A percentile compares a stretch with the other conserved stretches of the same genome.
Conservation (phyloP, 495 filamentous ascomycete species). For the Pyronema omphalodes region DNA sequence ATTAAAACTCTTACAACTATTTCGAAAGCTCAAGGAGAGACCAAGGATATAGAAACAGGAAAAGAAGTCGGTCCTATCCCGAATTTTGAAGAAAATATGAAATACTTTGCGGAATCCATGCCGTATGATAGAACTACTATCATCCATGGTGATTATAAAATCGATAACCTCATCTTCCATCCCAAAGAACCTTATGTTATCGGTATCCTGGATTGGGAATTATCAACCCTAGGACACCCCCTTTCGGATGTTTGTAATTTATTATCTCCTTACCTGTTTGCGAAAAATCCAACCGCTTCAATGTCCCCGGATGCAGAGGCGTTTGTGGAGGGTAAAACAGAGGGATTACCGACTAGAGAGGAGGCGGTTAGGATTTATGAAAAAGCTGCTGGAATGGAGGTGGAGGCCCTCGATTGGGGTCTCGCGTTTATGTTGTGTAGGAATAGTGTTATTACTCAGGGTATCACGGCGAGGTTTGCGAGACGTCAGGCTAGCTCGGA, state of each 20-base stretch:
- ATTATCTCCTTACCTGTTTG: conserved; percentile 15
- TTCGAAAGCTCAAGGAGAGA: conserved; percentile 53
- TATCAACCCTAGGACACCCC: conserved; percentile 90
- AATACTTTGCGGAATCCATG: conserved; percentile 56
- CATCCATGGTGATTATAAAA: conserved; percentile 94
- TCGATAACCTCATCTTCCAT: conserved; percentile 92
- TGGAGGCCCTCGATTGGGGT: conserved; percentile 50
- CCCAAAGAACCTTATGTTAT: conserved; percentile 74
- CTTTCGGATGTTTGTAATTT: conserved; percentile 54
- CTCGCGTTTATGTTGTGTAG: conserved; percentile 41
- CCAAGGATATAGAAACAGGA: conserved; percentile 56
- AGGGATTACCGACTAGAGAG: conserved; percentile 55
- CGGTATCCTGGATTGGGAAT: conserved; percentile 92
- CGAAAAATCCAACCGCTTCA: conserved; percentile 26
- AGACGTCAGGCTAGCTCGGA: conserved; percentile 76
- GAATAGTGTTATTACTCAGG: conserved; percentile 73
- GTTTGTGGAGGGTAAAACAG: conserved; percentile 43
- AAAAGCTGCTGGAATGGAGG: conserved; percentile 47
- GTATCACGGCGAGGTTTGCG: conserved; percentile 75
- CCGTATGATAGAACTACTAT: conserved; percentile 54
- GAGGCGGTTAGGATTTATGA: conserved; percentile 63
- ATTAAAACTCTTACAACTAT: conserved; percentile 63
- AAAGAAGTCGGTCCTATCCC: conserved; percentile 65
- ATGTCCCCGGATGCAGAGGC: conserved; percentile 26
- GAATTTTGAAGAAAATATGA: conserved; percentile 50